Conservation (phyloP, 306 rosid species). For the Trichosanthes truncata region DNA sequence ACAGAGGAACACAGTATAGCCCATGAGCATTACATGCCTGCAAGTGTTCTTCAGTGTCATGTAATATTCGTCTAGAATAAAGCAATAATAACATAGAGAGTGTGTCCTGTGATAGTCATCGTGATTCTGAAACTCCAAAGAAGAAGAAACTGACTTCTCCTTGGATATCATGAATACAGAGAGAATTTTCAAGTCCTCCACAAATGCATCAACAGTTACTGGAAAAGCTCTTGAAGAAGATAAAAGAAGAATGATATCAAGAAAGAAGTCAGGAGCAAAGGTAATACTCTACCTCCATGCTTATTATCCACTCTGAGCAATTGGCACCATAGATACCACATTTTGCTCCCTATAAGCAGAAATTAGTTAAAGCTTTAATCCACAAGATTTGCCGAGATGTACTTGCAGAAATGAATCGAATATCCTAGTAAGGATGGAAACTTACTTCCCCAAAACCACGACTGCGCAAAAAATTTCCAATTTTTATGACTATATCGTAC, state of each 20-base stretch:
- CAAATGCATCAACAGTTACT: neutral
- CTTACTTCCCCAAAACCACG: constrained; percentile 61
- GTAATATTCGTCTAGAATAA: neutral
- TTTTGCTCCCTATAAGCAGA: constrained; percentile 52
- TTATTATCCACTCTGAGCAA: constrained; percentile 76
- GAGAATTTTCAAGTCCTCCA: neutral
- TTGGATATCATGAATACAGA: neutral
- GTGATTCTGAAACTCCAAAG: neutral
- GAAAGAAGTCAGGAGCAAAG: neutral
- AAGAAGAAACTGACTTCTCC: neutral
- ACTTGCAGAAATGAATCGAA: neutral
- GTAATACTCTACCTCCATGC: constrained; percentile 70
- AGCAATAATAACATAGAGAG: neutral
- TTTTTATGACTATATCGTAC: constrained; percentile 53
- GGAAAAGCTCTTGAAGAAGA: neutral
- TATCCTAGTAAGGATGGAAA: neutral
- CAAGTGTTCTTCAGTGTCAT: constrained; percentile 13
- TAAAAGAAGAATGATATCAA: neutral
- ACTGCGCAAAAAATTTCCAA: constrained; percentile 73
- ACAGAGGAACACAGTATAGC: constrained; percentile 88
- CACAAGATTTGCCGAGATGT: neutral
- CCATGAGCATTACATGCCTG: constrained; percentile 99
- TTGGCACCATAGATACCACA: constrained; percentile 94
- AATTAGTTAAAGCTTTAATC: neutral
- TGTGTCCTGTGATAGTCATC: neutral